A percentile compares a stretch with the other conserved stretches of the same genome.
Conservation (phyloP, 1,284 basidiomycete genomes). For the Sparassis latifolia region DNA sequence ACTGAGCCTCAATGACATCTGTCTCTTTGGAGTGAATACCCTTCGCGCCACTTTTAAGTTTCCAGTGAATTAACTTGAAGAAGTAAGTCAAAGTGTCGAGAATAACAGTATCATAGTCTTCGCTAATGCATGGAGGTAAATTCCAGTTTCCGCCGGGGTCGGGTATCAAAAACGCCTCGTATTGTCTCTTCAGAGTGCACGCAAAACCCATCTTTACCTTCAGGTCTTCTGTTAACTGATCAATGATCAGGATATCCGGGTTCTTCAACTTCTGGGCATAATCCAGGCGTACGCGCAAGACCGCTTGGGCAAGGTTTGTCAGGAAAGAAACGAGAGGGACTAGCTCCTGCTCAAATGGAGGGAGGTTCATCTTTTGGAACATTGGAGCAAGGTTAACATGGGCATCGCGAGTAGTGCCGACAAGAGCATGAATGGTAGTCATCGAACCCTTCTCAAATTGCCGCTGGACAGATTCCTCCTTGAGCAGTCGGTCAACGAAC, state of each 20-base stretch:
- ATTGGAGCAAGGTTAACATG: slow-evolving; percentile 75
- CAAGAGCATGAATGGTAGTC: slow-evolving; percentile 79
- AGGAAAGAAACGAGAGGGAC: slow-evolving; percentile 93
- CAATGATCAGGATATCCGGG: slow-evolving; percentile 86
- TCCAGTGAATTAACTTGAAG: slow-evolving; percentile 93
- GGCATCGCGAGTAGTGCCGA: slow-evolving; percentile 83
- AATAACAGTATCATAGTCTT: slow-evolving; percentile 87
- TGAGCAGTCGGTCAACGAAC: slow-evolving; percentile 92
- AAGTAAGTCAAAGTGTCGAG: slow-evolving; percentile 86
- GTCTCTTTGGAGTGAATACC: slow-evolving; percentile 97
- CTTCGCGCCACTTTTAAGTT: slow-evolving; percentile 89
- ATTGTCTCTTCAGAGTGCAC: slow-evolving; percentile 92
- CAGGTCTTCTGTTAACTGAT: slow-evolving; percentile 94
- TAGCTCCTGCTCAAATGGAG: slow-evolving; percentile 91
- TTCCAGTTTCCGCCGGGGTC: slow-evolving; percentile 88
- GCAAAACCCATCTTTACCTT: slow-evolving; percentile 90
- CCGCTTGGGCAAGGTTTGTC: slow-evolving; percentile 89
- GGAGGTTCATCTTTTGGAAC: slow-evolving; percentile 83
- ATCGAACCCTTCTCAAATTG: slow-evolving; percentile 95
- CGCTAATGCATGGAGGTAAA: slow-evolving; percentile 80
- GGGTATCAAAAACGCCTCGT: slow-evolving; percentile 81
- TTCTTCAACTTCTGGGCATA: slow-evolving; percentile 89
- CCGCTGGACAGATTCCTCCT: slow-evolving; percentile 91
- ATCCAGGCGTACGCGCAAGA: slow-evolving; percentile 83
- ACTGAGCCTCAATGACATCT: slow-evolving; percentile 93